Conservation (phyloP, 768 basidiomycete genomes). For the Tephrocybe sp. region DNA sequence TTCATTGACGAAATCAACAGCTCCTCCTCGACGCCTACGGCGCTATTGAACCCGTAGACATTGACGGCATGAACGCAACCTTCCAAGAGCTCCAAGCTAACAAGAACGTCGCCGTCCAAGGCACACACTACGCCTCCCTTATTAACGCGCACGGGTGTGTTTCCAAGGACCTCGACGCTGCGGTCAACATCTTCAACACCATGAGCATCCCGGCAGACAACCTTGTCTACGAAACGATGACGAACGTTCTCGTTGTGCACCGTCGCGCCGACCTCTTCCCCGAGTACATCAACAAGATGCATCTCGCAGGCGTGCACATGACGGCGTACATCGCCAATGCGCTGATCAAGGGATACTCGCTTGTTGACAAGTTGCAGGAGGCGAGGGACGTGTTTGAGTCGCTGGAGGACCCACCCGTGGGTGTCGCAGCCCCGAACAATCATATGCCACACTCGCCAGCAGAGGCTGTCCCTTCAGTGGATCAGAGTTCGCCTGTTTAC, state of each 20-base stretch:
- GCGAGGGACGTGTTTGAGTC: constrained; percentile 80
- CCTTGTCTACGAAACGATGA: constrained; percentile 84
- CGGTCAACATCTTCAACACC: constrained; percentile 75
- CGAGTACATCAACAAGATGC: constrained; percentile 63
- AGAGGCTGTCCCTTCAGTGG: constrained; percentile 25
- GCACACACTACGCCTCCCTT: constrained; percentile 69
- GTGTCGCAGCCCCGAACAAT: constrained; percentile 87
- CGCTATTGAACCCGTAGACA: constrained; percentile 78
- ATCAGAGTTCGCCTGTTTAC: constrained; percentile 64
- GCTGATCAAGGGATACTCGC: constrained; percentile 72
- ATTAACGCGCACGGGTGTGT: constrained; percentile 90
- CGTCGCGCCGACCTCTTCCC: constrained; percentile 79
- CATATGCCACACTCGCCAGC: constrained; percentile 70
- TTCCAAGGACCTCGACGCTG: constrained; percentile 72
- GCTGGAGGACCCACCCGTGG: constrained; percentile 76
- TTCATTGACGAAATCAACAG: constrained; percentile 33
- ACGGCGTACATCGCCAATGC: constrained; percentile 95
- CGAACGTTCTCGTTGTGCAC: constrained; percentile 82
- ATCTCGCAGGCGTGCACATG: constrained; percentile 68
- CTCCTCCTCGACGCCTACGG: constrained; percentile 90
- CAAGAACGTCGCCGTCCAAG: constrained; percentile 39
- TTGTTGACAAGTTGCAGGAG: constrained; percentile 64
- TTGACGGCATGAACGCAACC: constrained; percentile 65
- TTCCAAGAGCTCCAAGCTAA: constrained; percentile 61
- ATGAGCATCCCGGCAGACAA: constrained; percentile 73